Percentiles rank a stretch among this genome's conserved stretches.
These are phyloP conservation scores for Rubia yunnanensis DNA, from an alignment of 257 asterid genomes.

Conservation along the genomic window DNA sequence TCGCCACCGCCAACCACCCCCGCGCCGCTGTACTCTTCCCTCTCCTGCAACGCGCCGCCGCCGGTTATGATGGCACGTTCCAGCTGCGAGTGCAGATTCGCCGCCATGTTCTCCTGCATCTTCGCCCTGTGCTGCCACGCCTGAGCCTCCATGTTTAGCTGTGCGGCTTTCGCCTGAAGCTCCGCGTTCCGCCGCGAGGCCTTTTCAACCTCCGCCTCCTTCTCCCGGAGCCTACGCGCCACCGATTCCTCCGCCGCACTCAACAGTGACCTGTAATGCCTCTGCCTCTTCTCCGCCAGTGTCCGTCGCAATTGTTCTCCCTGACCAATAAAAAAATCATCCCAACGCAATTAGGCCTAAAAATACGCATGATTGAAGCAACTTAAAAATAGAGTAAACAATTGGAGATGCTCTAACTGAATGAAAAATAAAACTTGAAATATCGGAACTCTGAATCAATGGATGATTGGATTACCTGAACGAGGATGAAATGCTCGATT, in stretches of 20 bases:
- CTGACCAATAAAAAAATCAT: slow-evolving; percentile 10
- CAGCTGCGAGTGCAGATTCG: slow-evolving; percentile 33
- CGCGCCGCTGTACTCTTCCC: slow-evolving; percentile 14
- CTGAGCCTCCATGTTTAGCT: slow-evolving; percentile 31
- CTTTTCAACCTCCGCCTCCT: slow-evolving; percentile 32
- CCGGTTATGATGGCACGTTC: slow-evolving; percentile 25
- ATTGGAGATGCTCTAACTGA: too few relatives aligned
- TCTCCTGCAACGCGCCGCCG: slow-evolving; percentile 19
- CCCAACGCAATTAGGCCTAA: too few relatives aligned
- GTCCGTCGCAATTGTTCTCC: slow-evolving; percentile 27
- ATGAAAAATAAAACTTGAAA: too few relatives aligned
- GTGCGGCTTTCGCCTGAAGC: slow-evolving; percentile 30
- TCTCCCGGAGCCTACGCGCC: slow-evolving; percentile 28
- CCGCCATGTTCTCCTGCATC: slow-evolving; percentile 31
- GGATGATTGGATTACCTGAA: slow-evolving; percentile 15
- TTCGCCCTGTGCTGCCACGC: slow-evolving; percentile 37
- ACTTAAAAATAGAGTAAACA: too few relatives aligned
- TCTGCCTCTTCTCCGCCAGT: slow-evolving; percentile 31
- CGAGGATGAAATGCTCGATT: slow-evolving; percentile 26
- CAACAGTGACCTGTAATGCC: slow-evolving; percentile 24
- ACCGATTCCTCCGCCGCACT: slow-evolving; percentile 31
- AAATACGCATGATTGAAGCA: neutral
- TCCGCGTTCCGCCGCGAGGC: slow-evolving; percentile 29
- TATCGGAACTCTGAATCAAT: too few relatives aligned
- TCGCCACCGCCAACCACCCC: slow-evolving; percentile 19